Evolutionary conservation across 352 stramenopile species (phyloP), one percentile per base, ranked within the genome.

Genomic region (Phytopythium helicoides): DNA sequence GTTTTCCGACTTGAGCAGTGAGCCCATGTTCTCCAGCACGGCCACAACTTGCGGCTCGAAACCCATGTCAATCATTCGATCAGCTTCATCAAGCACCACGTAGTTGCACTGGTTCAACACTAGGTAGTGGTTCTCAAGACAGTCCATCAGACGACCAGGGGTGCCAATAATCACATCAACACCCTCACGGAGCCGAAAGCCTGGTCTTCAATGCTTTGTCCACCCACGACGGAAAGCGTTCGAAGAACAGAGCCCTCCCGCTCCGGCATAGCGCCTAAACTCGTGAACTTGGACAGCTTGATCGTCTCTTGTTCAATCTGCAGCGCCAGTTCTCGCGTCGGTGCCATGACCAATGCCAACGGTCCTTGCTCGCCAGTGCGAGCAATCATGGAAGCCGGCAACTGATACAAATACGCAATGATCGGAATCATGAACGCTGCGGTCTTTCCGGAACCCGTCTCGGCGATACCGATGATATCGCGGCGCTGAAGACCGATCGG

Each of bases 71-170:
- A 99, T 96, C 94, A 98, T 98, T 15, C 94, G 79, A 86, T 99
- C 98, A 4, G 96, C 97, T 73, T 99, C 98, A 76, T 99, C 98
- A 42, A 99, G 56, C 8, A 99, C 96, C 41, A 99, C 90, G 64
- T 99, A 99, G 59, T 97, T 98, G 62, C 96, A 99, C 76, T 99
- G 97, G 71, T 99, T 99, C 16, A 99, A 71, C 45, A 99, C 96
- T 37, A 99, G 60, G 66, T 99, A 99, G 42, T 96, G 88, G 67
- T 92, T 98, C 62, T 99, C 94, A 23, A 99, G 66, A 71, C 90
- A 98, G 61, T 99, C 97, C 67, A 97, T 97, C 3, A 99, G 89
- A 46, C 98, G 89, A 49, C 98, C 98, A 3, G 98, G 98, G 6
- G 98, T 99, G 35, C 95, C 97, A 21, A 99, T 97, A 38, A 99